phyloP scores from a whole-genome alignment of 129 eudicot genomes.

The Escallonia herrerae region DNA sequence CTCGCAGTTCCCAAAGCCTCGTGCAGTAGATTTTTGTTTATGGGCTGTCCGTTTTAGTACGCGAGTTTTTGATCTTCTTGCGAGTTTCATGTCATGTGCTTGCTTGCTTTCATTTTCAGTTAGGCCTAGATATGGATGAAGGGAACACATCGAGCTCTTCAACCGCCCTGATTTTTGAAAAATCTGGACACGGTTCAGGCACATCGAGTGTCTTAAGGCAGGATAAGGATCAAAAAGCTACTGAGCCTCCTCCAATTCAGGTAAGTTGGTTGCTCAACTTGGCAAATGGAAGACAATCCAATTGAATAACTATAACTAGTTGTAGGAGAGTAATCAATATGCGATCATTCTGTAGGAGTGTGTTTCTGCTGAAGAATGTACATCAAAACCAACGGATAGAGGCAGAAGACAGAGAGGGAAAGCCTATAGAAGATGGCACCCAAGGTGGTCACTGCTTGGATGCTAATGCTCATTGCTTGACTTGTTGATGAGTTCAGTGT shows the following conservation, averaged over 20 bases:
- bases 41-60: no score
- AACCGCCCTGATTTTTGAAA: constrained; percentile 20
- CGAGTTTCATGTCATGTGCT: background rate
- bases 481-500: no score
- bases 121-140: constrained; percentile 51
- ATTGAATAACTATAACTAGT: background rate
- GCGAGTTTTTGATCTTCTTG: background rate
- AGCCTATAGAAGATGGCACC: constrained; percentile 22
- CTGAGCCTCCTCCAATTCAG: constrained; percentile 2
- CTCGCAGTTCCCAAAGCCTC: no score
- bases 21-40: no score
- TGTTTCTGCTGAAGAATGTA: background rate
- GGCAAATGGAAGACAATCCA: background rate
- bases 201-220: constrained; percentile 1
- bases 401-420: constrained; percentile 19
- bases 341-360: constrained; percentile 23
- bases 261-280: constrained; percentile 6
- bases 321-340: background rate
- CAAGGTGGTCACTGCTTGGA: no score
- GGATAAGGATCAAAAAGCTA: background rate
- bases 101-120: constrained; percentile 14
- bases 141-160: constrained; percentile 61
- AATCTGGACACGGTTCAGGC: constrained; percentile 7
- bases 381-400: background rate
- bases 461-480: no score